Conservation (phyloP, 495 filamentous ascomycete species). For the Neurospora sp. region DNA sequence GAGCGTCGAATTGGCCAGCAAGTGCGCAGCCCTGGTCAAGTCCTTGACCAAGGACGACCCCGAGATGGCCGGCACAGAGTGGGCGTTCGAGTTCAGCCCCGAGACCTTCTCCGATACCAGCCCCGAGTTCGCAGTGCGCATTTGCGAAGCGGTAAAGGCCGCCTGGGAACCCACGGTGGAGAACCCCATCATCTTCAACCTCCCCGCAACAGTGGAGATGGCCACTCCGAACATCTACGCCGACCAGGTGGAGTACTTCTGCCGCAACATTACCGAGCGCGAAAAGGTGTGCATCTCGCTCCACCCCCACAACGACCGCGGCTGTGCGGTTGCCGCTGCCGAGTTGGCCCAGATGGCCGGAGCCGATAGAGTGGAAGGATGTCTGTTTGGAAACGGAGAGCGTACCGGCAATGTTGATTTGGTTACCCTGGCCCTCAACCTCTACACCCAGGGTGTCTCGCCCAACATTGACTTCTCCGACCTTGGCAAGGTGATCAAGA, state of each 20-base stretch:
- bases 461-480: slow-evolving; percentile 90
- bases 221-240: slow-evolving; percentile 93
- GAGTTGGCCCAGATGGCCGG: slow-evolving; percentile 97
- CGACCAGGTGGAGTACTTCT: slow-evolving; percentile 96
- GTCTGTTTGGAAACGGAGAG: slow-evolving; percentile 93
- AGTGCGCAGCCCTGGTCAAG: slow-evolving; percentile 76
- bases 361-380: slow-evolving; percentile 89
- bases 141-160: slow-evolving; percentile 93
- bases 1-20: slow-evolving; percentile 72
- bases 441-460: slow-evolving; percentile 90
- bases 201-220: slow-evolving; percentile 95
- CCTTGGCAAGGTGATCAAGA: slow-evolving; percentile 75
- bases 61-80: slow-evolving; percentile 61
- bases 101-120: slow-evolving; percentile 93
- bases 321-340: slow-evolving; percentile 74
- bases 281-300: slow-evolving; percentile 77
- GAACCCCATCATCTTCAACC: slow-evolving; percentile 92
- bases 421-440: slow-evolving; percentile 87
- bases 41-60: slow-evolving; percentile 95
- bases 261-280: slow-evolving; percentile 66
- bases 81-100: slow-evolving; percentile 92
- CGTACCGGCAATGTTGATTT: slow-evolving; percentile 94
- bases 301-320: slow-evolving; percentile 92
- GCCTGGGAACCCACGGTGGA: slow-evolving; percentile 80
- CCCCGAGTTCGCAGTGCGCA: slow-evolving; percentile 69